Evolutionary conservation across 345 rosid genomes (phyloP).

Genomic region (Salix koriyanagi): DNA sequence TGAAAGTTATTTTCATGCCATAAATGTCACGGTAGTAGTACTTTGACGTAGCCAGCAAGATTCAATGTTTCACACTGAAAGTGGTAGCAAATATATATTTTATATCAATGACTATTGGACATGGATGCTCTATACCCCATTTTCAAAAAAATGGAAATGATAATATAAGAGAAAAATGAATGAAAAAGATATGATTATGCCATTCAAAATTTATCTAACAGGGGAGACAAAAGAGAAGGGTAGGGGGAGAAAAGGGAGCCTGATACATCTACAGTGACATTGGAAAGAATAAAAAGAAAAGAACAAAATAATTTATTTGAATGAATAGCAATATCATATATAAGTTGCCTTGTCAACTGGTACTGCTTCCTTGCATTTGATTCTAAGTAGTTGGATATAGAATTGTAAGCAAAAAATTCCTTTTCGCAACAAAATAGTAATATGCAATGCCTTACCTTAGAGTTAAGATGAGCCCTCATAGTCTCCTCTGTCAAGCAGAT

Average conservation of each 20-base stretch:
- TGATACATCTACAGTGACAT: not conserved
- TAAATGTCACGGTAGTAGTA: not conserved
- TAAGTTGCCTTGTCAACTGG: not conserved
- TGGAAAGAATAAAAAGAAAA: not conserved
- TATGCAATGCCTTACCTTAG: slow-evolving; percentile 50
- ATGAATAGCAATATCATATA: not conserved
- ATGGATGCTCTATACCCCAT: not conserved
- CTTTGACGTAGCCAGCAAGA: not conserved
- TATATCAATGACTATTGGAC: not conserved
- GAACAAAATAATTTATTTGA: not conserved
- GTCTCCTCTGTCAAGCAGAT: slow-evolving; percentile 69
- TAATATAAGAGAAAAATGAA: not conserved
- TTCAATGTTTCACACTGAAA: not conserved
- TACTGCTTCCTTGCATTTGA: not conserved
- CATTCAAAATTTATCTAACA: not conserved
- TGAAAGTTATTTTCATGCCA: not conserved
- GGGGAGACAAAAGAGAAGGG: not conserved
- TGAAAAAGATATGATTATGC: not conserved
- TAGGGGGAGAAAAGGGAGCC: not conserved
- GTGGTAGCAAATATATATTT: not conserved
- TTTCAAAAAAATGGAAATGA: not conserved
- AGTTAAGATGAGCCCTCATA: slow-evolving; percentile 63
- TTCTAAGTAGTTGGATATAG: not conserved
- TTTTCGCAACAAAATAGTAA: not conserved
- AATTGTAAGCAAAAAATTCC: not conserved